Conservation (phyloP, 2,329 filamentous ascomycete species). For the Aspergillus novoparasiticus region DNA sequence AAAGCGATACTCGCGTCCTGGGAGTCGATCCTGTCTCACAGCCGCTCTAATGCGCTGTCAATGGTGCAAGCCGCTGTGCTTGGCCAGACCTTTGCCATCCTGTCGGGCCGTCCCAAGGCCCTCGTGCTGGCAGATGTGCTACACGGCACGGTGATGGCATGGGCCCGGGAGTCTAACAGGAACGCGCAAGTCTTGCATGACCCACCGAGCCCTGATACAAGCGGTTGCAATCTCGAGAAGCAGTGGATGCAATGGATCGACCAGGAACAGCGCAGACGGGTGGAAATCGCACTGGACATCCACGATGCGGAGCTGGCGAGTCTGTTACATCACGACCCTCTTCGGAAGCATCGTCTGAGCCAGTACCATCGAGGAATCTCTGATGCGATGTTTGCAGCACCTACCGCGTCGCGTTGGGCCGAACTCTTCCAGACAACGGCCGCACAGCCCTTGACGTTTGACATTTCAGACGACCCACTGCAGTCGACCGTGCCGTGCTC, state of each 20-base stretch:
- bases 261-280: conserved; percentile 29
- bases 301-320: conserved; percentile 34
- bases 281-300: conserved; percentile 29
- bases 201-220: too few species aligned
- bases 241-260: conserved; percentile 30
- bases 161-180: conserved; percentile 30
- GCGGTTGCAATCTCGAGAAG: conserved; percentile 4
- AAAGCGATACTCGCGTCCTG: conserved; percentile 26
- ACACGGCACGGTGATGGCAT: conserved; percentile 33
- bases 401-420: too few species aligned
- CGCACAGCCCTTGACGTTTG: background rate
- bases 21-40: conserved; percentile 21
- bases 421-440: background rate
- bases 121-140: conserved; percentile 33
- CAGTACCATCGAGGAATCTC: too few species aligned
- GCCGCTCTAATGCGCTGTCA: conserved; percentile 20
- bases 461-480: conserved; percentile 24
- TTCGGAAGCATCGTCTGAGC: too few species aligned
- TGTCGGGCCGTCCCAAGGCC: conserved; percentile 29
- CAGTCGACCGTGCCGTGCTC: conserved; percentile 8
- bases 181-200: conserved; percentile 1
- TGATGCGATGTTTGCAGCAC: too few species aligned
- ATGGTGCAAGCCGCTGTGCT: conserved; percentile 33
- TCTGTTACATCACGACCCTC: conserved; percentile 13
- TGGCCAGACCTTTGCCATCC: conserved; percentile 33